Base-by-base conservation (phyloP, 495 filamentous ascomycete species). In the Aspergillus panamensis region DNA sequence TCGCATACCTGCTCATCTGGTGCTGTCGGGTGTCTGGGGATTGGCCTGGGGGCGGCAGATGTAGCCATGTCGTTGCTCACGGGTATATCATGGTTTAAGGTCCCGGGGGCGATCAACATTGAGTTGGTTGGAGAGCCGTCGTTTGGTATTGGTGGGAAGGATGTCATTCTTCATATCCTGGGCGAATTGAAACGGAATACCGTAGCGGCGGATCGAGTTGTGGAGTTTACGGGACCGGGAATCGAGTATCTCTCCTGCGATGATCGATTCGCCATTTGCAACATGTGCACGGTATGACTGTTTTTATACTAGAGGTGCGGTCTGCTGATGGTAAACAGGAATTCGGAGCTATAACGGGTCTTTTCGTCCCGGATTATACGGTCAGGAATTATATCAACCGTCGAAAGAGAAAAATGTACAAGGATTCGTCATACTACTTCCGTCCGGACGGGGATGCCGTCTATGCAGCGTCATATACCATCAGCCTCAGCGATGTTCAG, bases 1-100 rank as follows among this genome's bases (percentile, higher is more conserved):
- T 79, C 76, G 13, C 78, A 81, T 54, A 77, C 77, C 14, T 79
- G 76, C 59, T 76, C 74, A 5, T 65, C 74, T 3, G 78, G 77
- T 0, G 65, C 69, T 0, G 42, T 79, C 1, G 67, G 71, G 0
- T 73, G 70, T 62, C 65, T 81, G 3, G 66, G 71, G 0, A 71
- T 81, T 44, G 77, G 78, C 0, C 59, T 81, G 2, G 77, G 77
- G 1, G 75, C 70, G 12, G 72, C 77, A 10, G 78, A 81, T 57
- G 75, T 79, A 1, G 73, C 71, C 3, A 60, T 78, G 61, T 66
- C 75, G 0, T 62, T 80, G 32, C 68, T 78, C 1, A 78, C 73
- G 3, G 77, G 78, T 0, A 73, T 76, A 47, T 76, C 71, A 5
- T 80, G 76, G 77, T 75, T 80, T 60, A 70, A 69, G 48, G 67